Evolutionary conservation across 2,329 filamentous ascomycete genomes (phyloP).

Genomic region (Fusarium domesticum): DNA sequence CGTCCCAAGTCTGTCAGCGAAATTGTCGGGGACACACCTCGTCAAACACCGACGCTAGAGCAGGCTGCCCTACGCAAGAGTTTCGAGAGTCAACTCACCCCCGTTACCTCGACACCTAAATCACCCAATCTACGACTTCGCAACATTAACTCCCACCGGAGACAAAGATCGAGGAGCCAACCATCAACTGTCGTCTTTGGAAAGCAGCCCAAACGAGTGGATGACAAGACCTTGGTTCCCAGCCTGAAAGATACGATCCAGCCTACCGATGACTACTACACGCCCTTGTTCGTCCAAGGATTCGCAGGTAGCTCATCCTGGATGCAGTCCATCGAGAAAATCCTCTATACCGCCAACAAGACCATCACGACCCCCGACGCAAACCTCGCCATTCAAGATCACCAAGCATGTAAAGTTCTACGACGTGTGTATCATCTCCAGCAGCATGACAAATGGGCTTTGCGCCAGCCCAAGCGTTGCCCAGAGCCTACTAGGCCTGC

Average conservation of each 20-base stretch:
- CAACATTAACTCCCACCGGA: slow-evolving; percentile 40
- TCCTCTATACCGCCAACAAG: slow-evolving; percentile 82
- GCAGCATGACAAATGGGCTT: slow-evolving; percentile 86
- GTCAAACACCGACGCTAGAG: slow-evolving; percentile 34
- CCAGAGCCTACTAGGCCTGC: slow-evolving; percentile 74
- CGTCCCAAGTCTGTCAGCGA: slow-evolving; percentile 71
- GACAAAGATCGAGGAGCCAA: slow-evolving; percentile 60
- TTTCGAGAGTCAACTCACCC: slow-evolving; percentile 38
- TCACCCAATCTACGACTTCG: slow-evolving; percentile 38
- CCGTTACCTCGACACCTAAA: slow-evolving; percentile 43
- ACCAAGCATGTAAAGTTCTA: slow-evolving; percentile 82
- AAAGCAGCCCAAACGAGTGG: slow-evolving; percentile 54
- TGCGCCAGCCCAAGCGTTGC: slow-evolving; percentile 82
- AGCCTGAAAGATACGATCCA: slow-evolving; percentile 42
- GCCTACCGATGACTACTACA: slow-evolving; percentile 61
- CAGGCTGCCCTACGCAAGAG: slow-evolving; percentile 30
- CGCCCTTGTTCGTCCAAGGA: slow-evolving; percentile 58
- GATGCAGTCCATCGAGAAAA: slow-evolving; percentile 64
- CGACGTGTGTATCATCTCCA: slow-evolving; percentile 87
- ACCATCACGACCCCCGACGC: slow-evolving; percentile 84
- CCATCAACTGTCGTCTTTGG: slow-evolving; percentile 76
- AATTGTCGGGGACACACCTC: slow-evolving; percentile 61
- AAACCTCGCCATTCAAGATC: slow-evolving; percentile 77
- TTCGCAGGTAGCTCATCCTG: slow-evolving; percentile 54
- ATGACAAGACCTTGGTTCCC: slow-evolving; percentile 46